Conservation (phyloP, 805 yeast species). For the Metschnikowia amazonensis region DNA sequence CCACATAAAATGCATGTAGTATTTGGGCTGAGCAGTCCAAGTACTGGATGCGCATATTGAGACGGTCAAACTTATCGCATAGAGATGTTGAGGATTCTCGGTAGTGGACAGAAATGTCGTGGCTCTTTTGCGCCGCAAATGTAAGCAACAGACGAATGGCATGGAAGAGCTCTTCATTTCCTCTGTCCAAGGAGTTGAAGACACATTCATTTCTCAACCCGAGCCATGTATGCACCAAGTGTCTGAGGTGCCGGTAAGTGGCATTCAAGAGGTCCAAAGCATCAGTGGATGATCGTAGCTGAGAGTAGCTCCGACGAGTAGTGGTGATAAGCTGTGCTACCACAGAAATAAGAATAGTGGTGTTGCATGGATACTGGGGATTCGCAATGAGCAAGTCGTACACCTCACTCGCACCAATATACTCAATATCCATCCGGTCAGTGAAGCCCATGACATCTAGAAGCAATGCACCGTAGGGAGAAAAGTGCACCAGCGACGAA, state of each 20-base stretch:
- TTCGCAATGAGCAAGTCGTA: conserved; percentile 9
- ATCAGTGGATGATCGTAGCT: conserved; percentile 6
- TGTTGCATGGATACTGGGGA: conserved; percentile 16
- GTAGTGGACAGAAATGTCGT: conserved; percentile 7
- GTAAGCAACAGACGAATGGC: conserved; percentile 13
- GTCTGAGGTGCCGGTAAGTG: conserved; percentile 2
- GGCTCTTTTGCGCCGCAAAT: conserved; percentile 8
- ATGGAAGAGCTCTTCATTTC: conserved; percentile 27
- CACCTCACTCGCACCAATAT: conserved; percentile 5
- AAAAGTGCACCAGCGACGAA: conserved; percentile 7
- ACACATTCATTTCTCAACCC: conserved; percentile 11
- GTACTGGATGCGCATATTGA: background rate
- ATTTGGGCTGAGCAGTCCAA: background rate
- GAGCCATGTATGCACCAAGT: conserved; percentile 15
- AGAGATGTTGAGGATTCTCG: background rate
- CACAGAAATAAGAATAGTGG: conserved; percentile 10
- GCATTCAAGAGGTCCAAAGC: conserved; percentile 16
- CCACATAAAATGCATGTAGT: conserved; percentile 3
- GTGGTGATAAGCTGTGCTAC: conserved; percentile 9
- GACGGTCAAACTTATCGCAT: conserved; percentile 2
- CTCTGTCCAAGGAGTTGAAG: conserved; percentile 15
- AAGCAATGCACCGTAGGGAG: conserved; percentile 22
- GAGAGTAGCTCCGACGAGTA: background rate
- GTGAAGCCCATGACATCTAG: conserved; percentile 22
- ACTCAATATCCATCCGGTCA: conserved; percentile 14